phyloP scores from a whole-genome alignment of 441 rosid species.

The Erodium texanum region DNA sequence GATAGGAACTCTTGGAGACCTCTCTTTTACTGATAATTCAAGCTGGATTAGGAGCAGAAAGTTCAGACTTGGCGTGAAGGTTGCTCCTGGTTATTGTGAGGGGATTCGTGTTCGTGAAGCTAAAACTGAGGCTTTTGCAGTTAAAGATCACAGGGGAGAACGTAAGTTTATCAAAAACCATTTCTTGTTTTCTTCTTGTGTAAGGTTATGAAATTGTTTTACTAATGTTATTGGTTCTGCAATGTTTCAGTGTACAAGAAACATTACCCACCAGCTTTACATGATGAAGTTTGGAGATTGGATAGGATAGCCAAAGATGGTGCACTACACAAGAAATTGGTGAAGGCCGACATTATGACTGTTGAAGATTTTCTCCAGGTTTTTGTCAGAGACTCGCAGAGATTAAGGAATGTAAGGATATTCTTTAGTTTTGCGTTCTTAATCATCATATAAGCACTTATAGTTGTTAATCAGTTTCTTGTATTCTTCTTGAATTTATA shows the following conservation, averaged over 20 bases:
- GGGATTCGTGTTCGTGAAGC: slow-evolving; percentile 84
- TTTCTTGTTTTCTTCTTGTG: slow-evolving; percentile 1
- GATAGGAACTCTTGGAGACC: slow-evolving; percentile 85
- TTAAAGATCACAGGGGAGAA: slow-evolving; percentile 98
- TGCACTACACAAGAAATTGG: slow-evolving; percentile 29
- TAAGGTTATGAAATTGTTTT: not conserved
- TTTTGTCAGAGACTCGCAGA: slow-evolving; percentile 23
- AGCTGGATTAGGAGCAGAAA: slow-evolving; percentile 99
- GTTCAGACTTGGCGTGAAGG: slow-evolving; percentile 88
- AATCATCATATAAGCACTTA: not conserved
- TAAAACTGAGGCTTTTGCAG: slow-evolving; percentile 93
- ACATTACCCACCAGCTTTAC: slow-evolving; percentile 56
- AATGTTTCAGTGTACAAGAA: slow-evolving; percentile 51
- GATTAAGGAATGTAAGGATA: slow-evolving; percentile 41
- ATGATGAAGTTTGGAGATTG: slow-evolving; percentile 69
- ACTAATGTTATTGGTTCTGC: not conserved
- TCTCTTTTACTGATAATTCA: slow-evolving; percentile 90
- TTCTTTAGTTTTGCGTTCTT: not conserved
- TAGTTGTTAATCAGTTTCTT: not conserved
- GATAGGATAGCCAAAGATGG: slow-evolving; percentile 67
- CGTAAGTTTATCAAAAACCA: slow-evolving; percentile 32
- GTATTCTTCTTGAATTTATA: slow-evolving; percentile 22
- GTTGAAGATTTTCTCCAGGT: slow-evolving; percentile 47
- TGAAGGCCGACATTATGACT: slow-evolving; percentile 14
- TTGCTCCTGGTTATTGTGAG: slow-evolving; percentile 61